Conservation (phyloP, 2,329 filamentous ascomycete genomes). For the Emmonsiellopsis sp. region DNA sequence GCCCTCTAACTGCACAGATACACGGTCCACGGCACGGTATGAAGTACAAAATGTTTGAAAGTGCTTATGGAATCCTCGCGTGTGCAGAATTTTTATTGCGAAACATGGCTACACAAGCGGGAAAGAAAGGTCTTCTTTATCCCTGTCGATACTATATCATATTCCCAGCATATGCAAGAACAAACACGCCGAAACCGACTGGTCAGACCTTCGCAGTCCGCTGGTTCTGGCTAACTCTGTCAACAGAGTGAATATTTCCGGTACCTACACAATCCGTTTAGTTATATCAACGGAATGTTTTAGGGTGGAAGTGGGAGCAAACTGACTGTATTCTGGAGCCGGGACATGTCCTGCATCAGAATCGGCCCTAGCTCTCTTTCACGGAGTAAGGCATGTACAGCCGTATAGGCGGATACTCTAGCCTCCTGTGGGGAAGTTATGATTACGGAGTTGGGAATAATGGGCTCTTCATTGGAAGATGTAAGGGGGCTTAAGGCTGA, state of each 20-base stretch:
- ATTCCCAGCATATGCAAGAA: conserved; percentile 1
- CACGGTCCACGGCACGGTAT: no score
- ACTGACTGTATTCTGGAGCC: conserved; percentile 1
- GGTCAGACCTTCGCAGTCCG: background rate
- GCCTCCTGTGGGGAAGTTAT: background rate
- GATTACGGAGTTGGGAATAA: background rate
- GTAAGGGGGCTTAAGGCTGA: background rate
- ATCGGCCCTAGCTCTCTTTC: background rate
- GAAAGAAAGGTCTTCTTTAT: no score
- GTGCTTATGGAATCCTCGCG: no score
- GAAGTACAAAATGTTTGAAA: no score
- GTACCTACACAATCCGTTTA: background rate
- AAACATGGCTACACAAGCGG: no score
- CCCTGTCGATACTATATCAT: background rate
- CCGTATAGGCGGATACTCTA: background rate
- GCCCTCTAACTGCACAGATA: no score
- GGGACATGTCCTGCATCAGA: background rate
- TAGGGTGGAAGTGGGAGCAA: background rate
- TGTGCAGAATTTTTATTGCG: no score
- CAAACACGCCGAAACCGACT: background rate
- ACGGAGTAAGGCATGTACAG: background rate
- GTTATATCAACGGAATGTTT: background rate
- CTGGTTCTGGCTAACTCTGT: background rate
- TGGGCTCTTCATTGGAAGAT: background rate
- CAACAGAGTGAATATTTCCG: background rate